These are phyloP conservation scores for Santalum album DNA, from an alignment of 164 flowering plant species.

Conservation along the genomic window DNA sequence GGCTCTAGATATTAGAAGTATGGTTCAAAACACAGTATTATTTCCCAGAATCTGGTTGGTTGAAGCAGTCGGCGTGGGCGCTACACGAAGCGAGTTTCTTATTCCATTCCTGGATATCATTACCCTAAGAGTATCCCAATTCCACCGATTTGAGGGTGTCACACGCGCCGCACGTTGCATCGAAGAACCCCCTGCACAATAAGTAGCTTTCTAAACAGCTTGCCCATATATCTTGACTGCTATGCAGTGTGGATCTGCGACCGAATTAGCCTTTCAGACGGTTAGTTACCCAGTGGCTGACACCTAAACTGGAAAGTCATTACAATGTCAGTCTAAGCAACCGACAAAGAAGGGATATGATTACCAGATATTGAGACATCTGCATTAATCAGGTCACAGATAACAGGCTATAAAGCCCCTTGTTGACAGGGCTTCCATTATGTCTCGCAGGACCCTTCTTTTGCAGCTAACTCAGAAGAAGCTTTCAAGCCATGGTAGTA, in stretches of 20 bases:
- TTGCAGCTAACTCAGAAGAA: slow-evolving; percentile 66
- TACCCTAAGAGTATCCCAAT: slow-evolving; percentile 68
- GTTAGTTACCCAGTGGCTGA: too few relatives aligned
- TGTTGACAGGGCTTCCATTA: slow-evolving; percentile 89
- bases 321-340: too few relatives aligned
- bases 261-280: too few relatives aligned
- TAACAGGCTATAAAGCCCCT: slow-evolving; percentile 40
- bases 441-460: slow-evolving; percentile 83
- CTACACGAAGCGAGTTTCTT: slow-evolving; percentile 86
- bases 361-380: not conserved
- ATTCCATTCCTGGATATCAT: slow-evolving; percentile 65
- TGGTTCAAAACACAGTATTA: slow-evolving; percentile 97
- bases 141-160: slow-evolving; percentile 76
- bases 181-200: slow-evolving; percentile 73
- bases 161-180: slow-evolving; percentile 91
- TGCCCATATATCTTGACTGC: not conserved
- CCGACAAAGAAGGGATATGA: too few relatives aligned
- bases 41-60: slow-evolving; percentile 99
- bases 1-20: slow-evolving; percentile 95
- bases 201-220: slow-evolving; percentile 6
- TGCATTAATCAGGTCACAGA: not conserved
- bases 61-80: slow-evolving; percentile 99
- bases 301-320: too few relatives aligned
- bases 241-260: too few relatives aligned
- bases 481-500: slow-evolving; percentile 82